phyloP scores from a whole-genome alignment of 805 yeast genomes.

The Hanseniaspora mollemarum region DNA sequence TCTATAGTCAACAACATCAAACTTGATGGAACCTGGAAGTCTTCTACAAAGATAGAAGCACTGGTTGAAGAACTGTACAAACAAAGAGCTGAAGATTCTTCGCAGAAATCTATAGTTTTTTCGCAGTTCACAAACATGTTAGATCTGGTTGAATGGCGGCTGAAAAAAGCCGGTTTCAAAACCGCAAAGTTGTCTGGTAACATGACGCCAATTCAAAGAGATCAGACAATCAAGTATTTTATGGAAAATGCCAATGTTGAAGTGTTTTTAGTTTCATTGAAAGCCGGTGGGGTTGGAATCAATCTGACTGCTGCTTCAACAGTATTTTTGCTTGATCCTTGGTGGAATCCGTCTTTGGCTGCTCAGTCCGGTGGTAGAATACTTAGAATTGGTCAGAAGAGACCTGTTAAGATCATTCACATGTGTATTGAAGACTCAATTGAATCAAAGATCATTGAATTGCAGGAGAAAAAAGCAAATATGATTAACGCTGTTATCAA shows the following conservation, averaged over 20 bases:
- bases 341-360: conserved; percentile 99
- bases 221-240: conserved; percentile 76
- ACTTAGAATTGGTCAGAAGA: conserved; percentile 88
- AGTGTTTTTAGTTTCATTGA: conserved; percentile 83
- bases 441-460: conserved; percentile 86
- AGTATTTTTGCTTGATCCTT: conserved; percentile 89
- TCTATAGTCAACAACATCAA: conserved; percentile 79
- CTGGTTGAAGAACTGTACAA: conserved; percentile 84
- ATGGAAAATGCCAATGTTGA: conserved; percentile 90
- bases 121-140: conserved; percentile 96
- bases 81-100: conserved; percentile 71
- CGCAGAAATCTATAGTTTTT: conserved; percentile 90
- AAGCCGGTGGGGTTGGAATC: conserved; percentile 98
- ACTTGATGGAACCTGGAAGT: conserved; percentile 80
- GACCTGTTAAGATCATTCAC: conserved; percentile 88
- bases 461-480: conserved; percentile 94
- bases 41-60: conserved; percentile 95
- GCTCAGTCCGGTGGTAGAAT: conserved; percentile 98
- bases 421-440: conserved; percentile 94
- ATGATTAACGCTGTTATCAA: conserved; percentile 97
- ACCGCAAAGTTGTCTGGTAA: conserved; percentile 92
- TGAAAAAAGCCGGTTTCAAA: conserved; percentile 86
- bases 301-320: conserved; percentile 95
- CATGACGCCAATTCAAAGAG: conserved; percentile 94
- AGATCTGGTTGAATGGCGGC: conserved; percentile 90